phyloP scores from a whole-genome alignment of 345 rosid species.

The Citrus glauca region DNA sequence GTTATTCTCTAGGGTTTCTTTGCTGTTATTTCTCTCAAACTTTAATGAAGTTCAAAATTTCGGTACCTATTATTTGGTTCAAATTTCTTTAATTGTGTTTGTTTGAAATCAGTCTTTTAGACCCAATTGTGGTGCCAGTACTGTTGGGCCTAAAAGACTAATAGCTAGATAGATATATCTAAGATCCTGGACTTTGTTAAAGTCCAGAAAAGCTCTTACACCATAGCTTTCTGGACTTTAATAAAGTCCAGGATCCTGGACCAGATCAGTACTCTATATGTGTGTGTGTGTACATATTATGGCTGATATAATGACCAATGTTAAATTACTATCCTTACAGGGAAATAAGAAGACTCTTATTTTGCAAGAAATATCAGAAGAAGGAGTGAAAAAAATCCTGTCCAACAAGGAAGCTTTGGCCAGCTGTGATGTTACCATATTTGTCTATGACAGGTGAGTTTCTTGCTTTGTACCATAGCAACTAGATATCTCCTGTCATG shows the following conservation, averaged over 20 bases:
- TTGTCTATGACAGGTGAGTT: constrained; percentile 69
- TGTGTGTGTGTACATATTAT: not conserved
- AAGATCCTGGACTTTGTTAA: no score
- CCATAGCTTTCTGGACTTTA: no score
- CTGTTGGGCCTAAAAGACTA: not conserved
- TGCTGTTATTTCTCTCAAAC: not conserved
- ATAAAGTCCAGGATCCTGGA: no score
- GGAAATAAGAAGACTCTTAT: constrained; percentile 64
- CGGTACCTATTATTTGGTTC: not conserved
- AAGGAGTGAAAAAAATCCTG: constrained; percentile 43
- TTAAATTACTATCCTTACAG: constrained; percentile 27
- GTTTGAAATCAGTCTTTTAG: not conserved
- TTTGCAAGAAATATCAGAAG: constrained; percentile 75
- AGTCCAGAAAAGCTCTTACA: no score
- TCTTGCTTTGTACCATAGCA: not conserved
- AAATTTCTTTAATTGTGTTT: not conserved
- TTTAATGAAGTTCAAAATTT: not conserved
- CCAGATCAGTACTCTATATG: no score
- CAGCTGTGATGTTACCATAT: constrained; percentile 65
- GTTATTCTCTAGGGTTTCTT: not conserved
- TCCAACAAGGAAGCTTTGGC: constrained; percentile 54
- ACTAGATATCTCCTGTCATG: not conserved
- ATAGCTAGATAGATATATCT: no score
- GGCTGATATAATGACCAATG: constrained; percentile 12
- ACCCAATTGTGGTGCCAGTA: not conserved